Conservation (phyloP, 176 grass and related monocot genomes). For the Tillandsia fasciculata region DNA sequence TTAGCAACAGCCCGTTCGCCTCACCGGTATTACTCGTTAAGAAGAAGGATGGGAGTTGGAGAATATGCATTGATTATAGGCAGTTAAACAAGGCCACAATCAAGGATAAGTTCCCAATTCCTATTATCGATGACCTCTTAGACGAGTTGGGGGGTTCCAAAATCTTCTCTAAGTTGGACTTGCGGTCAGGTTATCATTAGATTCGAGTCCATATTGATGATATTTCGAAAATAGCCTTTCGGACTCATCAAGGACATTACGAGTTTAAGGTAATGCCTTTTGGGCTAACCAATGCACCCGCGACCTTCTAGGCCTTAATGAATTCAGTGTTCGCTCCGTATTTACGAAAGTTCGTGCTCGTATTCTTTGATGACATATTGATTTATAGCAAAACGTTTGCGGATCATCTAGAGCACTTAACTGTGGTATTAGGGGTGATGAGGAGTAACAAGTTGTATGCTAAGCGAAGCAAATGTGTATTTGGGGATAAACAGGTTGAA, state of each 20-base stretch:
- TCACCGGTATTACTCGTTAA: neutral
- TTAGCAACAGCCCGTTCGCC: neutral
- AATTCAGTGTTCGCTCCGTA: neutral
- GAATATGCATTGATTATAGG: neutral
- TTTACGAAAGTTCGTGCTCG: neutral
- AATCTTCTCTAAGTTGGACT: neutral
- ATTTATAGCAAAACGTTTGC: neutral
- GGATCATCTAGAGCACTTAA: neutral
- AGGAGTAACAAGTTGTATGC: neutral
- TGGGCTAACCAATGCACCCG: neutral
- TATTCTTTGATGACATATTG: slow-evolving; percentile 6
- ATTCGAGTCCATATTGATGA: neutral
- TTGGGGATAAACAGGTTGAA: neutral
- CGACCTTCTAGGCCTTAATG: neutral
- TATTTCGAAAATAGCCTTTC: neutral
- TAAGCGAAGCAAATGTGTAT: neutral
- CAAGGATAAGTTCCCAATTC: slow-evolving; percentile 3
- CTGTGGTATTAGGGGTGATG: neutral
- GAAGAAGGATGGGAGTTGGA: slow-evolving; percentile 16
- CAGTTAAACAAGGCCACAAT: no score
- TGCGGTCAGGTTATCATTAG: slow-evolving; percentile 1
- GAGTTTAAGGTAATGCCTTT: slow-evolving; percentile 5
- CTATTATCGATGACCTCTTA: neutral
- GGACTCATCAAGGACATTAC: neutral
- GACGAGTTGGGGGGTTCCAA: neutral